These are phyloP conservation scores for Leptodontidium sp. DNA, from an alignment of 2,329 filamentous ascomycete genomes.

Conservation along the genomic window DNA sequence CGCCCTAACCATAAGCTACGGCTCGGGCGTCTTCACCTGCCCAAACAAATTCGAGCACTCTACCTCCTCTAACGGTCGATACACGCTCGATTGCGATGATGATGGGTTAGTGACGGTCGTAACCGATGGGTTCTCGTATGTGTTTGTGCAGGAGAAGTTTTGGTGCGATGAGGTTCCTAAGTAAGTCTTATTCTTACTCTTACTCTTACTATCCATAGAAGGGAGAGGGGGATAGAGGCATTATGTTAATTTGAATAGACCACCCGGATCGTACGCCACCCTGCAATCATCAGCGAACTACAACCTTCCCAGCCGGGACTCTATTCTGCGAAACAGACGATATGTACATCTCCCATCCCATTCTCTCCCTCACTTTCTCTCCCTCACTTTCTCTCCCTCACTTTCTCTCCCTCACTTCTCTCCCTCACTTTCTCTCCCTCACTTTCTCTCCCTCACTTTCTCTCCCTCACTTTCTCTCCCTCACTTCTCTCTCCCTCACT, in stretches of 20 bases:
- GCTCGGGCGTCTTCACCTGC: slow-evolving; percentile 11
- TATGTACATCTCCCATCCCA: neutral
- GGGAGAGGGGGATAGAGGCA: too few relatives aligned
- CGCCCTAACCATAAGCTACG: slow-evolving; percentile 12
- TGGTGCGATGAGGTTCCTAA: neutral
- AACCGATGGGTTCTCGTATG: slow-evolving; percentile 17
- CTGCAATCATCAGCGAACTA: slow-evolving; percentile 17
- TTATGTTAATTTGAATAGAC: neutral
- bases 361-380: neutral
- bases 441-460: neutral
- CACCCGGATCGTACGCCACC: neutral
- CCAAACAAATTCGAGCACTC: slow-evolving; percentile 5
- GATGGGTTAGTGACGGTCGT: slow-evolving; percentile 4
- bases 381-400: neutral
- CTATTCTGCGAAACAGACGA: slow-evolving; percentile 24
- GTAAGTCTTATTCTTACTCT: neutral
- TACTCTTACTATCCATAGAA: too few relatives aligned
- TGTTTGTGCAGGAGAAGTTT: slow-evolving; percentile 14
- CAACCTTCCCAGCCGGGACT: slow-evolving; percentile 2
- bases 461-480: neutral
- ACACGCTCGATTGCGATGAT: slow-evolving; percentile 14
- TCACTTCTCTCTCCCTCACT: too few relatives aligned
- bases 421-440: too few relatives aligned
- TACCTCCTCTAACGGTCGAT: slow-evolving; percentile 5
- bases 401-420: neutral